Conservation (phyloP, 2,329 filamentous ascomycete genomes). For the Thielaviopsis populi region DNA sequence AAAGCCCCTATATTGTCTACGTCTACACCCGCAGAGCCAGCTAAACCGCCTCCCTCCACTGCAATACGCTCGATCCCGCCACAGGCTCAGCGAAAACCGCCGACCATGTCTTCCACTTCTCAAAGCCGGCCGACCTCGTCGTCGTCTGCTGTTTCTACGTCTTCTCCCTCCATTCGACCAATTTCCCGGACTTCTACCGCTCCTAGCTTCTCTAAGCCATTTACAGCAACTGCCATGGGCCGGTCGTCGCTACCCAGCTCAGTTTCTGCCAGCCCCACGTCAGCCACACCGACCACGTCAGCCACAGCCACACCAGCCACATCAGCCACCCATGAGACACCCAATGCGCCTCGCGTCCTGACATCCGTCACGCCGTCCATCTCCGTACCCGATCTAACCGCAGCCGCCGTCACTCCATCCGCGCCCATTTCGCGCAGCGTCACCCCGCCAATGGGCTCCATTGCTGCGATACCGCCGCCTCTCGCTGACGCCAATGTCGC, state of each 20-base stretch:
- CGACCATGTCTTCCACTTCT: constrained; percentile 12
- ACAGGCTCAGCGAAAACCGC: constrained; percentile 5
- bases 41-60: background rate
- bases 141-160: constrained; percentile 8
- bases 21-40: background rate
- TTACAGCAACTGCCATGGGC: constrained; percentile 7
- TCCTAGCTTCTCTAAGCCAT: background rate
- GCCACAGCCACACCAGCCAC: no score
- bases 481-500: background rate
- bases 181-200: constrained; percentile 11
- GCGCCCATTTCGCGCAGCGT: constrained; percentile 1
- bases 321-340: constrained; percentile 4
- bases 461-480: background rate
- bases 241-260: constrained; percentile 3
- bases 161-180: constrained; percentile 5
- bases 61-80: background rate
- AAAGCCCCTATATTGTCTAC: constrained; percentile 1
- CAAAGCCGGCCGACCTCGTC: constrained; percentile 14
- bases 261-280: constrained; percentile 1
- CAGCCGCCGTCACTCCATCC: background rate
- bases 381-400: constrained; percentile 9
- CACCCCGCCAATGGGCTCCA: constrained; percentile 10
- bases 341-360: background rate
- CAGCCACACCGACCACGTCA: no score
- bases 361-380: constrained; percentile 10